These are phyloP conservation scores for Fusarium mundagurra DNA, from an alignment of 2,329 filamentous ascomycete species.

Conservation along the genomic window DNA sequence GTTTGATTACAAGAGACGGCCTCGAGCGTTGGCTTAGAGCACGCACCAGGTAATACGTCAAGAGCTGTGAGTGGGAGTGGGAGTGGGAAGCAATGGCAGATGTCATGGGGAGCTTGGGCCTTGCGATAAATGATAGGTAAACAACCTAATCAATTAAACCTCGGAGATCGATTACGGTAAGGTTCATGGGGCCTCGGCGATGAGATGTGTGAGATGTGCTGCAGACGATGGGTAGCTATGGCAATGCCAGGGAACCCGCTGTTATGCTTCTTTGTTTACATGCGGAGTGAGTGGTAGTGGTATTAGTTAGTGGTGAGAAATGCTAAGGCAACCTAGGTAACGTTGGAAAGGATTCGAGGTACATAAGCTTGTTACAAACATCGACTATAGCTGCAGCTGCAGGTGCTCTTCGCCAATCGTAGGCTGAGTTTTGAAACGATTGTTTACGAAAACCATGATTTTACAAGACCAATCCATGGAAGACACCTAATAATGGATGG, in stretches of 20 bases:
- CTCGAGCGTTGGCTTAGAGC: constrained; percentile 36
- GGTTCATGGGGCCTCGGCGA: constrained; percentile 4
- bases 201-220: constrained; percentile 10
- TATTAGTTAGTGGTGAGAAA: constrained; percentile 5
- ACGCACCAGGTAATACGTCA: constrained; percentile 12
- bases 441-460: constrained; percentile 31
- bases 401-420: constrained; percentile 23
- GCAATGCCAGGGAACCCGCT: constrained; percentile 20
- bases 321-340: background rate
- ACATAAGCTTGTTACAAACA: constrained; percentile 13
- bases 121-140: background rate
- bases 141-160: background rate
- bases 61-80: background rate
- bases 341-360: constrained; percentile 10
- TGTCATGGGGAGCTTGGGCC: constrained; percentile 15
- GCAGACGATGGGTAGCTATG: constrained; percentile 12
- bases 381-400: constrained; percentile 3
- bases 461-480: background rate
- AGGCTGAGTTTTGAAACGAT: background rate
- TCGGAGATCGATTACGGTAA: constrained; percentile 8
- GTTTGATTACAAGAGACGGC: constrained; percentile 35
- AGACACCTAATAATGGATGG: background rate
- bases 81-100: constrained; percentile 10
- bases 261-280: constrained; percentile 35
- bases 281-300: constrained; percentile 4